phyloP scores from a whole-genome alignment of 108 stramenopile species.

The Nitzschia palea region DNA sequence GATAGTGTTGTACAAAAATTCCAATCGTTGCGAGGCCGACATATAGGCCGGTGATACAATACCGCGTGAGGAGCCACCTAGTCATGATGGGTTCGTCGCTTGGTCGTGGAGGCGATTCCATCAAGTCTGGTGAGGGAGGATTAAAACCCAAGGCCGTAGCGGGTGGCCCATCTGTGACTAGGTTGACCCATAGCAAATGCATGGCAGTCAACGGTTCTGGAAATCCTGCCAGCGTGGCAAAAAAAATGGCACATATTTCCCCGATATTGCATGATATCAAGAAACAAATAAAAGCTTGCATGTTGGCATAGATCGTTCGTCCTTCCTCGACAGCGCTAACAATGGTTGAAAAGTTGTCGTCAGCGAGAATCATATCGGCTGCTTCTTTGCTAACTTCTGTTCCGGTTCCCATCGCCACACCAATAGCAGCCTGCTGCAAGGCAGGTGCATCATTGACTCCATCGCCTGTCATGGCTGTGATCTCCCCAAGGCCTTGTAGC shows the following conservation, averaged over 20 bases:
- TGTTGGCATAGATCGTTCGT: slow-evolving; percentile 95
- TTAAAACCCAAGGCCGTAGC: slow-evolving; percentile 98
- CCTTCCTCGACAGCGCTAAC: slow-evolving; percentile 97
- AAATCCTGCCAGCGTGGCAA: slow-evolving; percentile 88
- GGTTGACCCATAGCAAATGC: slow-evolving; percentile 98
- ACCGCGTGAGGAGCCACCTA: slow-evolving; percentile 93
- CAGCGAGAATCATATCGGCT: slow-evolving; percentile 94
- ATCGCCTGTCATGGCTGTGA: slow-evolving; percentile 97
- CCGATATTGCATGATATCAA: slow-evolving; percentile 98
- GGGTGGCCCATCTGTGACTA: slow-evolving; percentile 98
- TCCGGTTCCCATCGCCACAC: slow-evolving; percentile 89
- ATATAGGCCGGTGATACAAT: slow-evolving; percentile 91
- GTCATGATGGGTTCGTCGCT: slow-evolving; percentile 95
- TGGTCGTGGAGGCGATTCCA: slow-evolving; percentile 87
- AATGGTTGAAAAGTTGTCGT: slow-evolving; percentile 98
- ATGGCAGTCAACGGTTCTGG: slow-evolving; percentile 97
- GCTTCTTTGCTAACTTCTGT: slow-evolving; percentile 91
- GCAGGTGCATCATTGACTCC: slow-evolving; percentile 99
- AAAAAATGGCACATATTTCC: slow-evolving; percentile 94
- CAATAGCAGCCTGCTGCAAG: slow-evolving; percentile 97
- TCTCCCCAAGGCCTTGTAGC: slow-evolving; percentile 90
- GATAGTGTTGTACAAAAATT: slow-evolving; percentile 89
- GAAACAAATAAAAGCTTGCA: slow-evolving; percentile 99
- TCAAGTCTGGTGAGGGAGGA: slow-evolving; percentile 90
- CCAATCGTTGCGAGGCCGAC: slow-evolving; percentile 96